Conservation (phyloP, 2,329 filamentous ascomycete genomes). For the Biscogniauxia sp. region DNA sequence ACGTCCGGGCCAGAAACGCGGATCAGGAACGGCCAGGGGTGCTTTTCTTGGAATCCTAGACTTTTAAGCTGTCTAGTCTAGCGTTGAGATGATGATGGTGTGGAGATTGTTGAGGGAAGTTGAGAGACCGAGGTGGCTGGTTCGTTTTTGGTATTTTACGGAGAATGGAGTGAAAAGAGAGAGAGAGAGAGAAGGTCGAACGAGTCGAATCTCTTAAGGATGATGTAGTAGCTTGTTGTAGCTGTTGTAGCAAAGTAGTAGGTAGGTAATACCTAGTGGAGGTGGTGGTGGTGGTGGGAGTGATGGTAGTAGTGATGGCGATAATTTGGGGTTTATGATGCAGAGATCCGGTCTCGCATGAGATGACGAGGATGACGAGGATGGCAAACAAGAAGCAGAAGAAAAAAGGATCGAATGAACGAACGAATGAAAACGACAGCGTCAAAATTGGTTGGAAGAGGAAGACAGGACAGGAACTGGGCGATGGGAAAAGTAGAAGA, state of each 20-base stretch:
- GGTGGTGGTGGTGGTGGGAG: neutral
- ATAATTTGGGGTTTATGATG: neutral
- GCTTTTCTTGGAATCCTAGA: neutral
- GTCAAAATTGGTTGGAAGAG: neutral
- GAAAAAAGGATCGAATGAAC: neutral
- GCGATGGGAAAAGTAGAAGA: neutral
- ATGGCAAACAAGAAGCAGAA: constrained; percentile 1
- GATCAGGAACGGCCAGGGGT: neutral
- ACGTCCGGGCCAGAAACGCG: neutral
- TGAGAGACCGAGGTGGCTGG: neutral
- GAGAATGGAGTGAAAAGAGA: neutral
- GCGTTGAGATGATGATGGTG: neutral
- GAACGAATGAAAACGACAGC: neutral
- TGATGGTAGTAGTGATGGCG: no score
- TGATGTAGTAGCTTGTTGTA: neutral
- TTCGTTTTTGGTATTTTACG: neutral
- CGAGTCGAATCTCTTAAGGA: neutral
- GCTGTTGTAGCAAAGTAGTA: no score
- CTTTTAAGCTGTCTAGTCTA: neutral
- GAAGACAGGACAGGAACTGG: constrained; percentile 8
- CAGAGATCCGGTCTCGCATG: neutral
- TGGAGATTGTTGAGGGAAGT: neutral
- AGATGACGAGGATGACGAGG: neutral
- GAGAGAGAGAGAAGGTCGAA: neutral
- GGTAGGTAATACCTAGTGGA: no score